phyloP scores from a whole-genome alignment of 176 grass and related monocot species.

The Leersia perrieri region DNA sequence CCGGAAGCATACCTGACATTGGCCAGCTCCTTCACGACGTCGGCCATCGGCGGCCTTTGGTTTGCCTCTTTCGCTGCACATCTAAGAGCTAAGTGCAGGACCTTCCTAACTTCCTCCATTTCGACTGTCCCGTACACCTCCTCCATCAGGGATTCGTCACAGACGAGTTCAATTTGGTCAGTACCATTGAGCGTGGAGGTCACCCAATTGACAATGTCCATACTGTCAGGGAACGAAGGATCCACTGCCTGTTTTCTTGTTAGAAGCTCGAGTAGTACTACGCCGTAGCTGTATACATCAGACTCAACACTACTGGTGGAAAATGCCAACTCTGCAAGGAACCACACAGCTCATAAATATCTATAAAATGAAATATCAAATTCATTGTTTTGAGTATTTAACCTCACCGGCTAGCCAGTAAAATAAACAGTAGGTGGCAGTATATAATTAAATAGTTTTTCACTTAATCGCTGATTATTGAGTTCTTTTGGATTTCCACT shows the following conservation, averaged over 20 bases:
- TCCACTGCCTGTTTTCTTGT: constrained; percentile 57
- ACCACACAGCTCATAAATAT: background rate
- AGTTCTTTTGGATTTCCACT: background rate
- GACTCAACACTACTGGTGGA: constrained; percentile 53
- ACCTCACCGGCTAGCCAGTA: background rate
- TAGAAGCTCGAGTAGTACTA: constrained; percentile 64
- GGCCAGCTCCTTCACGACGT: constrained; percentile 53
- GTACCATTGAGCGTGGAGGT: constrained; percentile 9
- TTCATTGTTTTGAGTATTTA: background rate
- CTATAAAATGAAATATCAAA: background rate
- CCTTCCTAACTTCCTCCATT: constrained; percentile 48
- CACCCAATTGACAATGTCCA: constrained; percentile 57
- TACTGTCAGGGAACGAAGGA: constrained; percentile 32
- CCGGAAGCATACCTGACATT: constrained; percentile 1
- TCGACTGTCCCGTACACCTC: constrained; percentile 46
- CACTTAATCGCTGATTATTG: background rate
- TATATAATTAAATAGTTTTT: background rate
- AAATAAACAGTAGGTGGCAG: background rate
- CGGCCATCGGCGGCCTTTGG: constrained; percentile 48
- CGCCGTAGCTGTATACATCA: constrained; percentile 73
- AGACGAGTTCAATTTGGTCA: constrained; percentile 46
- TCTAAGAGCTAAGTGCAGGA: constrained; percentile 49
- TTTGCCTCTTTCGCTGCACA: constrained; percentile 38
- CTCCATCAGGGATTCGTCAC: constrained; percentile 40
- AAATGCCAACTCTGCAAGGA: constrained; percentile 58